Evolutionary conservation across 176 grass and related monocot species (phyloP).

Genomic region (Phyllostachys edulis): DNA sequence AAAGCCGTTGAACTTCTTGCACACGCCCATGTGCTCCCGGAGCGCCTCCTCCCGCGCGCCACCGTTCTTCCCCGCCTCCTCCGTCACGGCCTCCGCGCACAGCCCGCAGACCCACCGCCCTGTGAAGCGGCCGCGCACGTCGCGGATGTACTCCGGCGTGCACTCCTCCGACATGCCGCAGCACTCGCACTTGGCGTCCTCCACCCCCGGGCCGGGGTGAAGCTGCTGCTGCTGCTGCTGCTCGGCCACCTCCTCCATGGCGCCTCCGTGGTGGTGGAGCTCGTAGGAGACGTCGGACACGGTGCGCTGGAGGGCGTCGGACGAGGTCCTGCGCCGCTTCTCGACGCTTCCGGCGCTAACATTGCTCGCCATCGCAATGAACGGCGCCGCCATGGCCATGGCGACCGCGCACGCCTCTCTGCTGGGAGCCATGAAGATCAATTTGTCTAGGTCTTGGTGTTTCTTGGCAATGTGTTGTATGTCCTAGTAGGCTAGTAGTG

Average conservation of each 20-base stretch:
- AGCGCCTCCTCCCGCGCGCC: conserved; percentile 49
- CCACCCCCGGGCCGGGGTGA: conserved; percentile 48
- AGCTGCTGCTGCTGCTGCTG: conserved; percentile 17
- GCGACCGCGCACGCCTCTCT: conserved; percentile 49
- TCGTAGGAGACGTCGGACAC: conserved; percentile 78
- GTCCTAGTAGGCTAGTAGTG: not conserved
- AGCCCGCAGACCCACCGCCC: conserved; percentile 83
- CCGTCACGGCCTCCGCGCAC: conserved; percentile 61
- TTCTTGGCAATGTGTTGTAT: not conserved
- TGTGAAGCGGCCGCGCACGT: conserved; percentile 61
- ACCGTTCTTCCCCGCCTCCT: conserved; percentile 59
- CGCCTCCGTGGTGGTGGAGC: conserved; percentile 43
- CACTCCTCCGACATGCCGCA: conserved; percentile 96
- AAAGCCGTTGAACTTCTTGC: conserved; percentile 72
- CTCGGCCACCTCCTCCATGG: not conserved
- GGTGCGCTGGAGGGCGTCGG: conserved; percentile 64
- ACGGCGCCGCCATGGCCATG: conserved; percentile 48
- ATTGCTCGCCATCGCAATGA: conserved; percentile 40
- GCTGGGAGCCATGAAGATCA: conserved; percentile 37
- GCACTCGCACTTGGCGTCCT: conserved; percentile 83
- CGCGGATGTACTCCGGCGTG: conserved; percentile 73
- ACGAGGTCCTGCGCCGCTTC: conserved; percentile 65
- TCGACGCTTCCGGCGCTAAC: conserved; percentile 11
- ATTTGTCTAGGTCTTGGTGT: not conserved
- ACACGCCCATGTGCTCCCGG: conserved; percentile 56